These are phyloP conservation scores for Scheffersomyces ergatensis DNA, from an alignment of 805 yeast species.

Conservation along the genomic window DNA sequence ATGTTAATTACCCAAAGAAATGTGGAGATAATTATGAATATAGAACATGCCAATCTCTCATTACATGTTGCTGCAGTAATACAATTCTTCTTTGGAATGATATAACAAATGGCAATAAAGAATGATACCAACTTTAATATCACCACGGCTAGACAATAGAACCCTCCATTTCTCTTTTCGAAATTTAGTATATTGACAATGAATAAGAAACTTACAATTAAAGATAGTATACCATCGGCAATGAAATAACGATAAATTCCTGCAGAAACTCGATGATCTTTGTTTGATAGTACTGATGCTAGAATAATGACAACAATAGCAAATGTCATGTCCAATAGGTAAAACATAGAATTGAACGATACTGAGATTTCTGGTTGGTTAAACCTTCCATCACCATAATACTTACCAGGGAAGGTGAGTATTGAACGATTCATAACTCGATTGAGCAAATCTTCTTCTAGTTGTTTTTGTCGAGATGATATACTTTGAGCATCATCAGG, in stretches of 20 bases:
- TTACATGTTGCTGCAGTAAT: slow-evolving; percentile 18
- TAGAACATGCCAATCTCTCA: slow-evolving; percentile 32
- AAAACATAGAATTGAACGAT: slow-evolving; percentile 26
- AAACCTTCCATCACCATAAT: slow-evolving; percentile 9
- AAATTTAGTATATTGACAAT: slow-evolving; percentile 35
- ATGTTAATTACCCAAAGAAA: slow-evolving; percentile 37
- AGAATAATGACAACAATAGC: slow-evolving; percentile 26
- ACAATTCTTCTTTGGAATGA: slow-evolving; percentile 25
- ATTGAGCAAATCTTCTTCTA: slow-evolving; percentile 27
- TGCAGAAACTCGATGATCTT: slow-evolving; percentile 19
- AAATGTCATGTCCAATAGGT: slow-evolving; percentile 26
- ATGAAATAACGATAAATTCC: slow-evolving; percentile 36
- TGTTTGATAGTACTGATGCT: slow-evolving; percentile 20
- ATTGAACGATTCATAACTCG: slow-evolving; percentile 34
- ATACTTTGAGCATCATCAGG: slow-evolving; percentile 9
- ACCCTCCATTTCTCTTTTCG: slow-evolving; percentile 39
- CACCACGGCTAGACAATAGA: slow-evolving; percentile 34
- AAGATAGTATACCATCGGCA: slow-evolving; percentile 31
- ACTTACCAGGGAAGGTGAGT: slow-evolving; percentile 12
- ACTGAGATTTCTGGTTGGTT: slow-evolving; percentile 13
- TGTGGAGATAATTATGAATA: slow-evolving; percentile 35
- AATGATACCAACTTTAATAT: slow-evolving; percentile 35
- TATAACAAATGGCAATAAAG: slow-evolving; percentile 22
- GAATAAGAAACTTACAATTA: slow-evolving; percentile 32
- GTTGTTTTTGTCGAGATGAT: slow-evolving; percentile 16